A percentile compares a stretch with the other conserved stretches of the same genome.
Evolutionary conservation across 306 rosid species (phyloP).

Genomic region (Hippophae tibetana): DNA sequence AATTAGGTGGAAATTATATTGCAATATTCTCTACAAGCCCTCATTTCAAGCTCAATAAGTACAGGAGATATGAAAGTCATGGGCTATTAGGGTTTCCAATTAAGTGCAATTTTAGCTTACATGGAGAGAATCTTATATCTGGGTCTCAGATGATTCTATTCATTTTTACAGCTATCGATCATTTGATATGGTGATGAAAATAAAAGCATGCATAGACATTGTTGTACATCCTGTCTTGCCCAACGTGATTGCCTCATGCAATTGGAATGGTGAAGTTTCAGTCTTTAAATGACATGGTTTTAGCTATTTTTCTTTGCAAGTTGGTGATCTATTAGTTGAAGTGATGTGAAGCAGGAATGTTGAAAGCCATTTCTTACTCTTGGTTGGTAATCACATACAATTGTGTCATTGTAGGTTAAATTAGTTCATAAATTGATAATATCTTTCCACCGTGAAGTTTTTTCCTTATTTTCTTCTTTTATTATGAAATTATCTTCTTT

Average conservation of each 20-base stretch:
- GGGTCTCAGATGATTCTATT: conserved; percentile 80
- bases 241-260: conserved; percentile 65
- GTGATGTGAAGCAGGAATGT: too few species aligned
- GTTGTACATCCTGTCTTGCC: conserved; percentile 68
- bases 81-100: conserved; percentile 3
- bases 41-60: too few species aligned
- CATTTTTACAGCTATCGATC: conserved; percentile 57
- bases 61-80: too few species aligned
- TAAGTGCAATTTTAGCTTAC: conserved; percentile 68
- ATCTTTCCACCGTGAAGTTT: too few species aligned
- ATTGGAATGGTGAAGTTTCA: conserved; percentile 51
- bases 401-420: too few species aligned
- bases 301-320: too few species aligned
- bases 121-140: conserved; percentile 58
- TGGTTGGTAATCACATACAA: neutral
- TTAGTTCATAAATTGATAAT: too few species aligned
- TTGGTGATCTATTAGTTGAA: too few species aligned
- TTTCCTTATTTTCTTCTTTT: too few species aligned
- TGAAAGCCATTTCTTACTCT: neutral
- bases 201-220: conserved; percentile 70
- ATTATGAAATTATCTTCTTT: too few species aligned
- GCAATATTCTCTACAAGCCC: conserved; percentile 51
- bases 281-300: conserved; percentile 37
- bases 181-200: conserved; percentile 47
- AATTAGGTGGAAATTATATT: conserved; percentile 71